Percentiles rank a stretch among this genome's conserved stretches.
phyloP scores from a whole-genome alignment of 768 basidiomycete species.

The Lactifluus pinguis region DNA sequence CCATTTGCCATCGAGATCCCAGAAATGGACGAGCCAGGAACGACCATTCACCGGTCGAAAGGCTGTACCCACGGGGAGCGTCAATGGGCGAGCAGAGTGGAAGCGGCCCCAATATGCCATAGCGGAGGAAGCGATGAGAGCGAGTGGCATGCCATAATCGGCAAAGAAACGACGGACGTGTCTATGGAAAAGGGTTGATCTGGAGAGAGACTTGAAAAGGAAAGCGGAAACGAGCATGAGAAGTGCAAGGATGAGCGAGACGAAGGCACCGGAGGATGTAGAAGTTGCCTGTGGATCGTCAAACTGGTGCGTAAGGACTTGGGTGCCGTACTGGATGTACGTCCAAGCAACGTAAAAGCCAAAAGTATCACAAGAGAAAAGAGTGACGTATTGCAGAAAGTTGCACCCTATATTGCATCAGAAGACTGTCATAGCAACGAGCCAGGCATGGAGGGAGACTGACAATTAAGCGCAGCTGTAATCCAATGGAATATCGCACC shows the following conservation, averaged over 20 bases:
- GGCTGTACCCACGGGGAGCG: constrained; percentile 57
- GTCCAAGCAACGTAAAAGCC: constrained; percentile 91
- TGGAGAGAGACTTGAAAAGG: constrained; percentile 59
- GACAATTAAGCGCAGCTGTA: constrained; percentile 71
- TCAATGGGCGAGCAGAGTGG: constrained; percentile 46
- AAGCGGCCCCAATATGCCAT: constrained; percentile 86
- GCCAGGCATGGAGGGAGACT: not conserved
- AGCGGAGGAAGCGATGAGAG: constrained; percentile 64
- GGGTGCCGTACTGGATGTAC: constrained; percentile 83
- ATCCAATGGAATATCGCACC: constrained; percentile 80
- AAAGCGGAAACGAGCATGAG: constrained; percentile 49
- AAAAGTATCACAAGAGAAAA: constrained; percentile 88
- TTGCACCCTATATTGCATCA: no score
- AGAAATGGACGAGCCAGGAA: not conserved
- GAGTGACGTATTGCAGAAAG: no score
- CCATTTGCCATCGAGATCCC: no score
- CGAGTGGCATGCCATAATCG: constrained; percentile 92
- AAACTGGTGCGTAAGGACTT: constrained; percentile 73
- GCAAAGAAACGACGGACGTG: constrained; percentile 66
- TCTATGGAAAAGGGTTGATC: constrained; percentile 59
- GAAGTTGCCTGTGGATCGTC: constrained; percentile 20
- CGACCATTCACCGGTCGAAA: constrained; percentile 48
- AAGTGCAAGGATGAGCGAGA: no score
- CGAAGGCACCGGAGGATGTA: constrained; percentile 35
- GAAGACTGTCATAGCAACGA: constrained; percentile 15